phyloP scores from a whole-genome alignment of 202 grass and related monocot genomes.

The Zoysia matrella region DNA sequence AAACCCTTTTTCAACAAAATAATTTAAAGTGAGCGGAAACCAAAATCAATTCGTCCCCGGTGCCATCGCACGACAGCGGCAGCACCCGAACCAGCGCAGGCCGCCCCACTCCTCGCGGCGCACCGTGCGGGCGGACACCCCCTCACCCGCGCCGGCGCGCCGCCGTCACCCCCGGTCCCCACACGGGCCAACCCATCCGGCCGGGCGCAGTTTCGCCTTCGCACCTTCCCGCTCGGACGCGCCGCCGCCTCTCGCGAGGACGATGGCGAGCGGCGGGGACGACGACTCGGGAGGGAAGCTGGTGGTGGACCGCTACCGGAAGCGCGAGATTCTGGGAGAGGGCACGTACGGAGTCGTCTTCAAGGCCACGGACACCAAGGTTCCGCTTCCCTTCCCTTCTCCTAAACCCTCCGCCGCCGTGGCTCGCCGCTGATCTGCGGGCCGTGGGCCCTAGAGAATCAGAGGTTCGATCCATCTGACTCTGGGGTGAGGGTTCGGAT shows the following conservation, averaged over 20 bases:
- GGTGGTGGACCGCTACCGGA: slow-evolving; percentile 83
- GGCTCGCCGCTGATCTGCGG: slow-evolving; percentile 32
- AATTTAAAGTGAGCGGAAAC: no score
- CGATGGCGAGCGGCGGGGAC: slow-evolving; percentile 63
- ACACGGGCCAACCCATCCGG: not conserved
- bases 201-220: not conserved
- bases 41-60: no score
- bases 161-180: no score
- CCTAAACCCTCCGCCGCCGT: slow-evolving; percentile 13
- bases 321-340: slow-evolving; percentile 86
- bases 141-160: not conserved
- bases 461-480: slow-evolving; percentile 4
- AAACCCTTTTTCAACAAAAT: no score
- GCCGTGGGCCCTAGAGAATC: slow-evolving; percentile 8
- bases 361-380: slow-evolving; percentile 97
- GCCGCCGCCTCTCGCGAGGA: not conserved
- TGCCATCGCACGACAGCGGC: no score
- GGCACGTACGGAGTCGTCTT: slow-evolving; percentile 94
- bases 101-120: not conserved
- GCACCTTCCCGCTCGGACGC: not conserved
- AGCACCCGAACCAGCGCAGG: no score
- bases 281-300: slow-evolving; percentile 62
- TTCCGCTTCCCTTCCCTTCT: not conserved
- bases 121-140: not conserved
- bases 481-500: not conserved